A percentile compares a stretch with the other conserved stretches of the same genome.
Evolutionary conservation across 1,284 basidiomycete genomes (phyloP).

Genomic region (Sporisorium graminicola): DNA sequence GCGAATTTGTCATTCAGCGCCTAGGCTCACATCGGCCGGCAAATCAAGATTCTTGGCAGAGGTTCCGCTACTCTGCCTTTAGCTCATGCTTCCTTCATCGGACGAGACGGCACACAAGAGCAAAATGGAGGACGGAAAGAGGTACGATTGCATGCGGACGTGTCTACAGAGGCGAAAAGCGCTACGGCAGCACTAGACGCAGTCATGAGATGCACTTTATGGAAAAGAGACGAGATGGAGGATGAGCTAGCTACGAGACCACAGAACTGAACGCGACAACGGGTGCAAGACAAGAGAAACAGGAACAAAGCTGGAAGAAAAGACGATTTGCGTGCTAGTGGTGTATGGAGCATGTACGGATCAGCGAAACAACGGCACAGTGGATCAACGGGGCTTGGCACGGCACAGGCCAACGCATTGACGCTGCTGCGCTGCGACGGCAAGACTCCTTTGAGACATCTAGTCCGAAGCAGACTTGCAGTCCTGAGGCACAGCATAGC

Average conservation of each 20-base stretch:
- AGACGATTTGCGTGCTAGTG: background rate
- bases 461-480: constrained; percentile 63
- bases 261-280: background rate
- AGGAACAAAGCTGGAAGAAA: background rate
- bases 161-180: background rate
- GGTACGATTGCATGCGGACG: constrained; percentile 5
- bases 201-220: background rate
- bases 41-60: constrained; percentile 12
- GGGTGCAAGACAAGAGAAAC: constrained; percentile 1
- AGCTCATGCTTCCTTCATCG: background rate
- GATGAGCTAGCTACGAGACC: constrained; percentile 2
- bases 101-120: background rate
- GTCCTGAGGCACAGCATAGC: constrained; percentile 70
- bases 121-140: too few relatives aligned
- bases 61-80: background rate
- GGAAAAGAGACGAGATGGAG: background rate
- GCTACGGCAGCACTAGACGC: background rate
- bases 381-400: background rate
- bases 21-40: constrained; percentile 2
- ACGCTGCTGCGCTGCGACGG: background rate
- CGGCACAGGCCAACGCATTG: background rate
- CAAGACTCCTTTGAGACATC: background rate
- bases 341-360: background rate
- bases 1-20: background rate
- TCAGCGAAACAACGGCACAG: background rate